A percentile compares a stretch with the other conserved stretches of the same genome.
These are phyloP conservation scores for Entomortierella chlamydospora DNA, from an alignment of 192 early-diverging fungal species.

Conservation along the genomic window DNA sequence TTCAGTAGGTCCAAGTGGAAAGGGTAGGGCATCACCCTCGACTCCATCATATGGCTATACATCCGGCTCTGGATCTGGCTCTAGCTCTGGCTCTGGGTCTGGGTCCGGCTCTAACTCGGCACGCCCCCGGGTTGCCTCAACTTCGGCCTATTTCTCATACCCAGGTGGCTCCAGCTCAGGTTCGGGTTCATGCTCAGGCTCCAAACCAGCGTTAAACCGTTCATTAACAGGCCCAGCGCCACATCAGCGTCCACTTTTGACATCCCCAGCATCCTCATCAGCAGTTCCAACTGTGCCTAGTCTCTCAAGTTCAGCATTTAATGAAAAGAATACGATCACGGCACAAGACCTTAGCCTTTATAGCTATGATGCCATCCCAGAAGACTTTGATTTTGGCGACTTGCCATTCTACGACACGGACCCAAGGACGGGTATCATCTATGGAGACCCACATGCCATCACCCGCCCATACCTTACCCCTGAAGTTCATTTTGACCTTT, in stretches of 20 bases:
- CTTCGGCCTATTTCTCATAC: neutral
- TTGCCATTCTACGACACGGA: constrained; percentile 51
- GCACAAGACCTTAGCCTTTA: constrained; percentile 15
- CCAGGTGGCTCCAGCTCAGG: constrained; percentile 17
- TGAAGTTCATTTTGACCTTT: constrained; percentile 26
- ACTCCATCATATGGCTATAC: neutral
- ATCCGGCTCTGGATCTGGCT: neutral
- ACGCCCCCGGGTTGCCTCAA: constrained; percentile 4
- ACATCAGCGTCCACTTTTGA: neutral
- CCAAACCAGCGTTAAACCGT: constrained; percentile 32
- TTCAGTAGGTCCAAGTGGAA: neutral
- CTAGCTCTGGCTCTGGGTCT: neutral
- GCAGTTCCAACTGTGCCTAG: constrained; percentile 12
- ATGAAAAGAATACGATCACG: neutral
- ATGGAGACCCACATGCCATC: constrained; percentile 44
- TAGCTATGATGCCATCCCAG: constrained; percentile 43
- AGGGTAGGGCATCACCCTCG: neutral
- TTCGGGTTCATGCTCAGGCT: constrained; percentile 20
- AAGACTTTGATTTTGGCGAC: constrained; percentile 47
- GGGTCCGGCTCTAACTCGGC: constrained; percentile 14
- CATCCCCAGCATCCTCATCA: constrained; percentile 16
- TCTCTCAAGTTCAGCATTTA: neutral
- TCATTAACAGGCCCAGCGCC: constrained; percentile 34
- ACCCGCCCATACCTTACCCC: constrained; percentile 28
- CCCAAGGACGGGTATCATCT: constrained; percentile 37